Evolutionary conservation across 345 rosid species (phyloP), one percentile per base, ranked within the genome.

Genomic region (Lumnitzera littorea): DNA sequence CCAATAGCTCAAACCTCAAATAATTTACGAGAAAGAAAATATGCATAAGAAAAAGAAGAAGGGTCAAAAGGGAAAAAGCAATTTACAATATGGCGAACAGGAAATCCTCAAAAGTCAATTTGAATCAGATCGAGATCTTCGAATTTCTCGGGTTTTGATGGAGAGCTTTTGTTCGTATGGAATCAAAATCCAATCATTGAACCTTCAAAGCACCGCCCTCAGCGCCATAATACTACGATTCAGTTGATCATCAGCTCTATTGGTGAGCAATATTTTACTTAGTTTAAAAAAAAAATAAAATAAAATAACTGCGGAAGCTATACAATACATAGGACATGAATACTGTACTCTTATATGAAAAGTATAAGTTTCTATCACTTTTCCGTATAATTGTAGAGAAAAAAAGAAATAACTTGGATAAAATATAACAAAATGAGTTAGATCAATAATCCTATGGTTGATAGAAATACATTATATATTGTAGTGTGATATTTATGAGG

Each of bases 131-230:
- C 4, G 25, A 31, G 58, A 62, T 62, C 66, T 62, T 62, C 20
- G 13, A 41, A 24, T 62, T 53, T 41, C 36, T 46, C 17, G 53
- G 59, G 52, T 2, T 53, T 36, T 20, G 53, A 15, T 46, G 15
- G 31, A 62, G 27, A 14, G 31, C 31, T n/a, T 60, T 60, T 60
- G 52, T 23, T 2, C 43, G 48, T 11, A 24, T 46, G 66, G 66
- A 46, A 62, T 62, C 66, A 27, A 54, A 54, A 62, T 51, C 52
- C 9, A 62, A 62, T 62, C 58, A 62, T 53, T 62, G 58, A n/a
- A 27, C 8, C 12, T 11, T 12, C 16, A 53, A 53, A 53, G 59
- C 58, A 24, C 13, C 25, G 66, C 58, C 58, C 16, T 46, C 58
- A 53, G 58, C 53, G 57, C 58, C 66, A 46, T 53, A 20, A 0